Percentiles rank a stretch among this genome's conserved stretches.
Evolutionary conservation across 352 stramenopile species (phyloP).

Genomic region (Globisporangium megalacanthum): DNA sequence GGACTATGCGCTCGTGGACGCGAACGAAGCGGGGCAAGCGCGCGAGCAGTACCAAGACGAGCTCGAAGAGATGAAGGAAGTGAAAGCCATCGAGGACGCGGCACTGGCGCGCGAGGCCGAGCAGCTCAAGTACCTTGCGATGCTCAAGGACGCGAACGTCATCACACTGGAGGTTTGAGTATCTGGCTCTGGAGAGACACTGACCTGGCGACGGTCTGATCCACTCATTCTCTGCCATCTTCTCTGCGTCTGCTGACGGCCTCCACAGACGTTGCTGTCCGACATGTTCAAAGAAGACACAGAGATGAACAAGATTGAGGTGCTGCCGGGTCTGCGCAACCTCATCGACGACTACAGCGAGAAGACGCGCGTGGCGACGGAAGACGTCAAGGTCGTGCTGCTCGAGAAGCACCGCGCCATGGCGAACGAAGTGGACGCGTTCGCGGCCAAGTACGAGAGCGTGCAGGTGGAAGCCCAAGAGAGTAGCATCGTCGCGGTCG

Average conservation of each 20-base stretch:
- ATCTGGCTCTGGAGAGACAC: not conserved
- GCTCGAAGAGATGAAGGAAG: constrained; percentile 74
- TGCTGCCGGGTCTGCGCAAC: constrained; percentile 85
- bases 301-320: constrained; percentile 89
- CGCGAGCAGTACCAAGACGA: constrained; percentile 90
- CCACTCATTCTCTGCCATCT: not conserved
- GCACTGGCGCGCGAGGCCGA: constrained; percentile 68
- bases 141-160: constrained; percentile 84
- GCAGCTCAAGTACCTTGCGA: constrained; percentile 69
- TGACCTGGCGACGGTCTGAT: not conserved
- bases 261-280: constrained; percentile 61
- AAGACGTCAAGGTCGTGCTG: constrained; percentile 78
- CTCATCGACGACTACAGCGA: constrained; percentile 89
- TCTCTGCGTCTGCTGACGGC: not conserved
- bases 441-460: constrained; percentile 55
- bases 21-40: constrained; percentile 66
- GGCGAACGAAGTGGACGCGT: constrained; percentile 52
- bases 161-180: constrained; percentile 68
- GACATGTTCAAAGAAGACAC: constrained; percentile 93
- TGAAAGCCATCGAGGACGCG: constrained; percentile 84
- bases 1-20: constrained; percentile 89
- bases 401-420: constrained; percentile 65
- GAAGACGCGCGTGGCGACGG: constrained; percentile 70
- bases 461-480: constrained; percentile 62
- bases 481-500: constrained; percentile 73